These are phyloP conservation scores for Eucalyptus albens DNA, from an alignment of 345 rosid genomes.

Conservation along the genomic window DNA sequence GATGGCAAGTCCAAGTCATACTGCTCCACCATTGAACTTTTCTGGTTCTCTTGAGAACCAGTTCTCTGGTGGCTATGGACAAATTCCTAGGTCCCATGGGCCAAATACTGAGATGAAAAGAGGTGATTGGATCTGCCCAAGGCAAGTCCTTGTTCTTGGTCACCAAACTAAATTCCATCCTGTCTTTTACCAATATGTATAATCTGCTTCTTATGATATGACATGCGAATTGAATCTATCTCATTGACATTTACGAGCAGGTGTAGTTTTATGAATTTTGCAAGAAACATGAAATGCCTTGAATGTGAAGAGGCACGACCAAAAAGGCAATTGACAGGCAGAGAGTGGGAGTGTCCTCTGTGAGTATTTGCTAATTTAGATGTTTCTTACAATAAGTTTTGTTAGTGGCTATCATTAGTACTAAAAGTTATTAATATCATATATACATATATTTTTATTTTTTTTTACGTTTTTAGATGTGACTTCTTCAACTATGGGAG, in stretches of 20 bases:
- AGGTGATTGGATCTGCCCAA: constrained; percentile 90
- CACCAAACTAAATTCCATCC: background rate
- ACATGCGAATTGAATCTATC: background rate
- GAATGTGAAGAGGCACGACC: constrained; percentile 85
- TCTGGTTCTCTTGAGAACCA: constrained; percentile 16
- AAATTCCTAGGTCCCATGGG: constrained; percentile 20
- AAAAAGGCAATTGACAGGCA: constrained; percentile 71
- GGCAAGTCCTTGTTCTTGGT: constrained; percentile 20
- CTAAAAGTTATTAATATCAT: background rate
- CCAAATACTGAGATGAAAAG: constrained; percentile 66
- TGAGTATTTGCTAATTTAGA: constrained; percentile 25
- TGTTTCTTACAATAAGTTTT: background rate
- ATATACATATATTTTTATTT: background rate
- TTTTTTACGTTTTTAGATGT: constrained; percentile 36
- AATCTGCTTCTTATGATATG: background rate
- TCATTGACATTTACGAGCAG: constrained; percentile 26
- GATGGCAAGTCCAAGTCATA: constrained; percentile 34
- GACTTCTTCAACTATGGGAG: constrained; percentile 70
- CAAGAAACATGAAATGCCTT: constrained; percentile 79
- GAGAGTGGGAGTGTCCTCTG: constrained; percentile 99
- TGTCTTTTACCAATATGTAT: background rate
- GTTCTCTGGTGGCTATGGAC: constrained; percentile 25
- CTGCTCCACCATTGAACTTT: constrained; percentile 7
- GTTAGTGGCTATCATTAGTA: background rate
- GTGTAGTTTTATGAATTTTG: constrained; percentile 89